phyloP scores from a whole-genome alignment of 441 rosid genomes.

The Breynia disticha region DNA sequence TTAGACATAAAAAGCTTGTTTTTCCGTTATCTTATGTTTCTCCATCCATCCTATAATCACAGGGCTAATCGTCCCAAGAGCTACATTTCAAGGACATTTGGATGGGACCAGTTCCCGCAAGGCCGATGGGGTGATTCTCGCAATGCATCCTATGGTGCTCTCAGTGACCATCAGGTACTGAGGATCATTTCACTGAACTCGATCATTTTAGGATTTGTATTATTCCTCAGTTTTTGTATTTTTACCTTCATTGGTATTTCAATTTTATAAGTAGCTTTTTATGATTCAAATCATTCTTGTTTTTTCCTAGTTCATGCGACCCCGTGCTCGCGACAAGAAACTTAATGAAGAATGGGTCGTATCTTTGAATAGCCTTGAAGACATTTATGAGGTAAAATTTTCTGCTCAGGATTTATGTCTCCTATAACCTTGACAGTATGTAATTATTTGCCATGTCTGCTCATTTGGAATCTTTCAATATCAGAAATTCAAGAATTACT shows the following conservation, averaged over 20 bases:
- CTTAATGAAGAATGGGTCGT: conserved; percentile 80
- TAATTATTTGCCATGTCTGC: neutral
- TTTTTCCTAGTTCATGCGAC: conserved; percentile 74
- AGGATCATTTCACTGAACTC: neutral
- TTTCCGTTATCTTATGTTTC: conserved; percentile 12
- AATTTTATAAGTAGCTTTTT: neutral
- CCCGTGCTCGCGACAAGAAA: conserved; percentile 82
- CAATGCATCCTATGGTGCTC: conserved; percentile 82
- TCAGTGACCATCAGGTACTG: conserved; percentile 78
- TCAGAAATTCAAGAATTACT: conserved; percentile 73
- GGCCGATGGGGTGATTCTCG: conserved; percentile 93
- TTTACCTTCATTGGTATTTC: neutral
- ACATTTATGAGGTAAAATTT: conserved; percentile 60
- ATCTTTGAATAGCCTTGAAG: conserved; percentile 59
- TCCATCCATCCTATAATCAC: conserved; percentile 18
- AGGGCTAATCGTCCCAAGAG: conserved; percentile 99
- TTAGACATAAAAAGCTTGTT: neutral
- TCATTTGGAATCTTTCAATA: conserved; percentile 13
- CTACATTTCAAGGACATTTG: conserved; percentile 76
- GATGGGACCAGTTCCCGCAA: conserved; percentile 86
- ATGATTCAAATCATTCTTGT: conserved; percentile 7
- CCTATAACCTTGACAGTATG: neutral
- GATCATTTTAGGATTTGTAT: neutral
- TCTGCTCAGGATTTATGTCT: neutral
- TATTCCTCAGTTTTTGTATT: neutral